A percentile compares a stretch with the other conserved stretches of the same genome.
Evolutionary conservation across 805 yeast genomes (phyloP).

Genomic region (Wickerhamia fluorescens): DNA sequence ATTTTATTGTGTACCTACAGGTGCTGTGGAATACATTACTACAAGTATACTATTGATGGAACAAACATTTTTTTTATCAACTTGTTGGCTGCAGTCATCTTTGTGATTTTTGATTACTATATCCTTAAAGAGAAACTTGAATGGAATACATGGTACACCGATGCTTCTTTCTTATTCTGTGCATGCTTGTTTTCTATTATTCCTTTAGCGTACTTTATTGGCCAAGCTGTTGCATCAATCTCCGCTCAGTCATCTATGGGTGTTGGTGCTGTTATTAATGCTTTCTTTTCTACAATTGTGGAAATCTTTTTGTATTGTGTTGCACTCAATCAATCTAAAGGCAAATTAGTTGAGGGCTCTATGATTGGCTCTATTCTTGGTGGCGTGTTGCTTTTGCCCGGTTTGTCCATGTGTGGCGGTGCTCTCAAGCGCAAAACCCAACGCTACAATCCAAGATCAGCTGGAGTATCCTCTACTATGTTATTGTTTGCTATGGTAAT

Average conservation of each 20-base stretch:
- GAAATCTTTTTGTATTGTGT: constrained; percentile 90
- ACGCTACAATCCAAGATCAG: constrained; percentile 90
- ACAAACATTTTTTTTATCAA: constrained; percentile 91
- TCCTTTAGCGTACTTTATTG: constrained; percentile 94
- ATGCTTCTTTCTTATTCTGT: constrained; percentile 61
- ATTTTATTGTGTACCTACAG: constrained; percentile 86
- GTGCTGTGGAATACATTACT: constrained; percentile 87
- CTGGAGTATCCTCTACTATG: constrained; percentile 97
- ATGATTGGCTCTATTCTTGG: constrained; percentile 91
- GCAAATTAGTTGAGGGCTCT: constrained; percentile 89
- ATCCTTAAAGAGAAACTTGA: constrained; percentile 41
- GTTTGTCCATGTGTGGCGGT: constrained; percentile 96
- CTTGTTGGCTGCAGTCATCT: constrained; percentile 67
- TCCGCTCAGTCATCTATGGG: constrained; percentile 99
- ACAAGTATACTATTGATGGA: constrained; percentile 94
- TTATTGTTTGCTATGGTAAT: constrained; percentile 82
- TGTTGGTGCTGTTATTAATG: constrained; percentile 95
- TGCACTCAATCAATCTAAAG: constrained; percentile 79
- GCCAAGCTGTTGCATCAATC: constrained; percentile 98
- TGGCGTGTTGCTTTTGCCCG: constrained; percentile 87
- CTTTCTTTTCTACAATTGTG: constrained; percentile 92
- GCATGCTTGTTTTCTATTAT: constrained; percentile 78
- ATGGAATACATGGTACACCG: constrained; percentile 41
- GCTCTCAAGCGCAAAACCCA: constrained; percentile 90
- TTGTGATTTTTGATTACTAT: constrained; percentile 76